Conservation (phyloP, 208 protist species). For the Novymonas esmeraldas region DNA sequence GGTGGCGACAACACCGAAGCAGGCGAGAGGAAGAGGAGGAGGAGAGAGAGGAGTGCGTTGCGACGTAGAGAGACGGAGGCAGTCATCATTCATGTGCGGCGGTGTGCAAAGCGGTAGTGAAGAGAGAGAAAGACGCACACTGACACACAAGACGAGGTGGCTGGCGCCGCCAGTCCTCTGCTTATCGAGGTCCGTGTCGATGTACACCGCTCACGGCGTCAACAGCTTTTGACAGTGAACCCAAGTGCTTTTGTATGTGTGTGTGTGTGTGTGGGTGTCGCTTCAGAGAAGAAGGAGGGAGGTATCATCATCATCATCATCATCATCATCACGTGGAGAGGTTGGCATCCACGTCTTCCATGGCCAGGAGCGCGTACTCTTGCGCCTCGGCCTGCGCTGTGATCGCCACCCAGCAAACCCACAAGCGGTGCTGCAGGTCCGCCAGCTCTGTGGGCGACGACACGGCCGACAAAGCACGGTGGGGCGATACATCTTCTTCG, state of each 20-base stretch:
- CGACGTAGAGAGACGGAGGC: no score
- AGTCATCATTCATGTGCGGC: no score
- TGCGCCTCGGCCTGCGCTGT: conserved; percentile 13
- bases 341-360: conserved; percentile 19
- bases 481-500: no score
- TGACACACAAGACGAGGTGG: background rate
- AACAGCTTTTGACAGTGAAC: no score
- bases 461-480: background rate
- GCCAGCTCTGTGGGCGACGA: background rate
- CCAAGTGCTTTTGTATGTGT: no score
- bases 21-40: background rate
- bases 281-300: no score
- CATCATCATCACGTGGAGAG: background rate
- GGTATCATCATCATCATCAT: background rate
- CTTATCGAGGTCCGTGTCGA: no score
- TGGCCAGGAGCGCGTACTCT: conserved; percentile 9
- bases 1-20: no score
- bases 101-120: background rate
- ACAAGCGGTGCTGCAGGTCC: conserved; percentile 8
- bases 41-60: background rate
- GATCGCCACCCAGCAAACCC: conserved; percentile 16
- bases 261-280: no score
- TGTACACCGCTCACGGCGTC: no score
- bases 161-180: background rate
- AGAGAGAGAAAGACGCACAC: background rate